phyloP scores from a whole-genome alignment of 2,329 filamentous ascomycete species.

The Talaromyces sp. region DNA sequence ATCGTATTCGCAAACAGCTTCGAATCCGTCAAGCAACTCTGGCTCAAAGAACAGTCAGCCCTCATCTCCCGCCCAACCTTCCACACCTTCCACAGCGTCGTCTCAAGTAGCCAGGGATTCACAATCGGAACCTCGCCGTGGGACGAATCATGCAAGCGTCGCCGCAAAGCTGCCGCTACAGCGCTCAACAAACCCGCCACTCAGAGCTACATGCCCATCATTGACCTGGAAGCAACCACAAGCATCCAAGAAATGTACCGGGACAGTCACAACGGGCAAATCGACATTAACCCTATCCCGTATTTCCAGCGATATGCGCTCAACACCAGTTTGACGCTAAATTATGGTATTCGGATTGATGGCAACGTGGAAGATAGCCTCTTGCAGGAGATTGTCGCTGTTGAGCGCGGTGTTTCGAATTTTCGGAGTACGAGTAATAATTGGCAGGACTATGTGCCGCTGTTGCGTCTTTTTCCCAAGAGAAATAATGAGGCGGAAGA shows the following conservation, averaged over 20 bases:
- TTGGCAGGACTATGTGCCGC: constrained; percentile 77
- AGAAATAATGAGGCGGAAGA: constrained; percentile 59
- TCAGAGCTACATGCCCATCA: constrained; percentile 74
- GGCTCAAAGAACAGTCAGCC: constrained; percentile 73
- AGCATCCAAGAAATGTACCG: constrained; percentile 67
- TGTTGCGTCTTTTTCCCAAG: constrained; percentile 61
- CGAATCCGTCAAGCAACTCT: constrained; percentile 64
- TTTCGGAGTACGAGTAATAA: constrained; percentile 76
- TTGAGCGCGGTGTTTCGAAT: constrained; percentile 70
- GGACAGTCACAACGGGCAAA: constrained; percentile 57
- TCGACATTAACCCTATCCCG: constrained; percentile 64
- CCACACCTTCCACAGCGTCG: constrained; percentile 76
- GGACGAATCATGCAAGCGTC: constrained; percentile 72
- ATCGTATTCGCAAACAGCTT: constrained; percentile 76
- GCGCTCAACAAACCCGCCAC: constrained; percentile 71
- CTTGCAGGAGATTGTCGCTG: constrained; percentile 66
- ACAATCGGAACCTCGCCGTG: constrained; percentile 81
- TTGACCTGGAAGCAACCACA: constrained; percentile 68
- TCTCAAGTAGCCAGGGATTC: constrained; percentile 70
- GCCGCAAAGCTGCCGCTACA: constrained; percentile 72
- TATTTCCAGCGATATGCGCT: constrained; percentile 73
- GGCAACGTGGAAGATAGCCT: constrained; percentile 63
- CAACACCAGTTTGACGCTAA: constrained; percentile 71
- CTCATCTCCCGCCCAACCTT: constrained; percentile 72
- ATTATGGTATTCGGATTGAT: constrained; percentile 72